Evolutionary conservation across 768 basidiomycete species (phyloP).

Genomic region (Suillus luteus): DNA sequence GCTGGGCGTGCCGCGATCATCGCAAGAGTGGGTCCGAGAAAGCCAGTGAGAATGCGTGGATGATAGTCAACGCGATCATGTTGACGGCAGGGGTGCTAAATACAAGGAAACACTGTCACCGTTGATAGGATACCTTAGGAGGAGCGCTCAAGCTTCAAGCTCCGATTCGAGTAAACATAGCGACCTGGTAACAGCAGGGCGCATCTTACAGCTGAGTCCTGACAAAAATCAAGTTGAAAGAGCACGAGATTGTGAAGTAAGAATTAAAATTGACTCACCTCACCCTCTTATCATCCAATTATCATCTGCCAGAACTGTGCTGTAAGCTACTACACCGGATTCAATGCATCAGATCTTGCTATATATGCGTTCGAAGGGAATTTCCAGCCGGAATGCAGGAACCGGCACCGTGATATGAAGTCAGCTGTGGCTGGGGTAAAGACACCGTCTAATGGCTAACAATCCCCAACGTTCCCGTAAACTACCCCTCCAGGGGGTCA

Average conservation of each 20-base stretch:
- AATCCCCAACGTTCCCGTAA: not conserved
- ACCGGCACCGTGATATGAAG: not conserved
- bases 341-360: not conserved
- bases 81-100: not conserved
- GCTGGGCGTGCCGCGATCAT: too few species aligned
- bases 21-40: not conserved
- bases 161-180: not conserved
- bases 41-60: not conserved
- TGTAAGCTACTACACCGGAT: not conserved
- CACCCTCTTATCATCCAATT: not conserved
- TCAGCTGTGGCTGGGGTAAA: not conserved
- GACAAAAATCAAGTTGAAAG: not conserved
- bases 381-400: not conserved
- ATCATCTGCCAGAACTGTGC: not conserved
- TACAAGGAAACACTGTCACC: not conserved
- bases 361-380: not conserved
- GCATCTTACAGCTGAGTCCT: not conserved
- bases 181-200: not conserved
- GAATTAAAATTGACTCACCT: not conserved
- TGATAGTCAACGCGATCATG: not conserved
- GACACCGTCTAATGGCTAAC: not conserved
- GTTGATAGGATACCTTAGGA: not conserved
- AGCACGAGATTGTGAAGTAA: not conserved
- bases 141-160: not conserved
- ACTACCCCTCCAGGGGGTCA: not conserved